Conservation (phyloP, 1,284 basidiomycete species). For the Xerocomus cyaneibrunnescens region DNA sequence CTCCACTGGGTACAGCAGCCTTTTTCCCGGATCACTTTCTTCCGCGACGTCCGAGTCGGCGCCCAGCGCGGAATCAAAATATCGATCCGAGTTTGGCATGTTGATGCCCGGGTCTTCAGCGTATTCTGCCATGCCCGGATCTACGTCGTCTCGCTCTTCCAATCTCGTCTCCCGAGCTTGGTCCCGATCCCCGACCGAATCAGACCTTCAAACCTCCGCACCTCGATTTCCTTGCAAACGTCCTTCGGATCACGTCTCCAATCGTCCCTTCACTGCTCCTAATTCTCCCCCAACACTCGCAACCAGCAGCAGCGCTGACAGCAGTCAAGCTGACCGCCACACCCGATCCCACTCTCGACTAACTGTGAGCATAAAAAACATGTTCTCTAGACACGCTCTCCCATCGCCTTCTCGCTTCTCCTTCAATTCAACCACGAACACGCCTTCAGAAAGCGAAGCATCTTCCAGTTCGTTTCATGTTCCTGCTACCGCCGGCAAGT, state of each 20-base stretch:
- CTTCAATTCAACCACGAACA: slow-evolving; percentile 14
- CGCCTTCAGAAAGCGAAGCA: slow-evolving; percentile 12
- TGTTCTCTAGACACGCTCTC: slow-evolving; percentile 21
- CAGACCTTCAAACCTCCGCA: slow-evolving; percentile 16
- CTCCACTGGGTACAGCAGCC: slow-evolving; percentile 24
- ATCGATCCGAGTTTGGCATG: slow-evolving; percentile 20
- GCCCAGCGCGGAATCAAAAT: slow-evolving; percentile 9
- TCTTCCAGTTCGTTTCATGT: slow-evolving; percentile 14
- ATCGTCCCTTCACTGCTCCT: slow-evolving; percentile 19
- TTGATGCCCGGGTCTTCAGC: slow-evolving; percentile 9
- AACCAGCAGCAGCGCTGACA: neutral
- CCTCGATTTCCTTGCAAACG: neutral
- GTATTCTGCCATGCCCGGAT: slow-evolving; percentile 14
- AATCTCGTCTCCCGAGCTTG: slow-evolving; percentile 9
- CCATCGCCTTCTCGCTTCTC: slow-evolving; percentile 26
- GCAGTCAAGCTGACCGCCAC: slow-evolving; percentile 10
- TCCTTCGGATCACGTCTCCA: neutral
- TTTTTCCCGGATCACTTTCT: slow-evolving; percentile 22
- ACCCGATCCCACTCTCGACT: slow-evolving; percentile 23
- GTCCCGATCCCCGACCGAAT: slow-evolving; percentile 18
- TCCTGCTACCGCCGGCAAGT: slow-evolving; percentile 6
- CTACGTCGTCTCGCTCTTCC: slow-evolving; percentile 18
- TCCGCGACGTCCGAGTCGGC: slow-evolving; percentile 32
- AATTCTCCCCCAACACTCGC: slow-evolving; percentile 1
- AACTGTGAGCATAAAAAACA: slow-evolving; percentile 28